A percentile compares a stretch with the other conserved stretches of the same genome.
Evolutionary conservation across 345 rosid genomes (phyloP).

Genomic region (Fremontodendron californicum): DNA sequence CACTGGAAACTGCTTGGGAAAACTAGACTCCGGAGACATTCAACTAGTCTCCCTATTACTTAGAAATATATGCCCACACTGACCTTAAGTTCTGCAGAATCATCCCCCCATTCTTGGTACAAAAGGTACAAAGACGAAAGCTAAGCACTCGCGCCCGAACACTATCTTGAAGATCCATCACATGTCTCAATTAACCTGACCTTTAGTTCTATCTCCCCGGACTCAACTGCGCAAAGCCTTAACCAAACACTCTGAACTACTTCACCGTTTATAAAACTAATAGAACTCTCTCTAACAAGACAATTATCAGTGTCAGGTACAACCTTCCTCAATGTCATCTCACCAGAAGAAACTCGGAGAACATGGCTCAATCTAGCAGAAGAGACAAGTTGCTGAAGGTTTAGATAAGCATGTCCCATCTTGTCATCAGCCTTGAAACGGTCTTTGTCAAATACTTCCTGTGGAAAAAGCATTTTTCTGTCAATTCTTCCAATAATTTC

Average conservation of each 20-base stretch:
- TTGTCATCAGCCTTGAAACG: conserved; percentile 97
- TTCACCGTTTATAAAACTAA: conserved; percentile 64
- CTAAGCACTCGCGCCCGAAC: not conserved
- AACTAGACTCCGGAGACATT: not conserved
- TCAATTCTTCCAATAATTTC: not conserved
- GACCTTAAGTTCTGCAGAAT: not conserved
- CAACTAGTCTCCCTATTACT: not conserved
- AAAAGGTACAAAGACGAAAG: not conserved
- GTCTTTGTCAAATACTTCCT: conserved; percentile 98
- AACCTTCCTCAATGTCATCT: conserved; percentile 69
- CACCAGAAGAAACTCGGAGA: conserved; percentile 54
- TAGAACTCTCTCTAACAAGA: conserved; percentile 73
- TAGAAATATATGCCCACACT: not conserved
- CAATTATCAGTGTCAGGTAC: conserved; percentile 80
- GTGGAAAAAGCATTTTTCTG: conserved; percentile 9
- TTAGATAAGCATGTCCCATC: conserved; percentile 87
- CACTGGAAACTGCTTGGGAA: not conserved
- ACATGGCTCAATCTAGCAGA: conserved; percentile 77
- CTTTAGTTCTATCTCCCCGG: conserved; percentile 91
- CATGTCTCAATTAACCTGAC: conserved; percentile 55
- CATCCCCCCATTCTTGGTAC: not conserved
- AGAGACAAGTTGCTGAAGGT: conserved; percentile 82
- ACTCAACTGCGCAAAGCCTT: conserved; percentile 74
- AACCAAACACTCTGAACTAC: conserved; percentile 90
- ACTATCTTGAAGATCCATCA: conserved; percentile 17